phyloP scores from a whole-genome alignment of 352 stramenopile genomes.

The Phytopythium sindhum region DNA sequence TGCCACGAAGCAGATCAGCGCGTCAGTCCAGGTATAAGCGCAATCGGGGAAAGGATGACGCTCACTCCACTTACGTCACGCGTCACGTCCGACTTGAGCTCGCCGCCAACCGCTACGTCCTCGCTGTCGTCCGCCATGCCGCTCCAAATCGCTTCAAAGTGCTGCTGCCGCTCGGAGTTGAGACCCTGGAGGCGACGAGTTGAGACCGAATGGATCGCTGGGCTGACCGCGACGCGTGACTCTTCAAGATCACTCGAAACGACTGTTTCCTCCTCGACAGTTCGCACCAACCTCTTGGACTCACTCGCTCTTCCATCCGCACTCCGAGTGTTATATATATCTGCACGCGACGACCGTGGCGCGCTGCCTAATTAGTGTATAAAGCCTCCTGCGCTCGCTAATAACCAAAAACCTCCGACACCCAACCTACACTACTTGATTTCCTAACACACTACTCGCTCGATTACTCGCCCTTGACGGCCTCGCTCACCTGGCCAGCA shows the following conservation, averaged over 20 bases:
- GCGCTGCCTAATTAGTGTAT: background rate
- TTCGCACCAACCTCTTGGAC: no score
- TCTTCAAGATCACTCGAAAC: slow-evolving; percentile 2
- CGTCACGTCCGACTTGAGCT: slow-evolving; percentile 2
- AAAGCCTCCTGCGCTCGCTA: background rate
- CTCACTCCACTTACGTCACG: background rate
- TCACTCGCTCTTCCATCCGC: no score
- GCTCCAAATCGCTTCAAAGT: background rate
- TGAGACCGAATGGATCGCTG: no score
- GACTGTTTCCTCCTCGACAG: background rate
- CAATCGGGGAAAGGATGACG: background rate
- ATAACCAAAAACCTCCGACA: background rate
- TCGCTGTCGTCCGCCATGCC: slow-evolving; percentile 5
- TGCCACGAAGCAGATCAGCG: slow-evolving; percentile 10
- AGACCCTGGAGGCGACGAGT: no score
- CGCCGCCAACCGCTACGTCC: background rate
- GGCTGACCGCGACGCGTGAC: background rate
- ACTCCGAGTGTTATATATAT: no score
- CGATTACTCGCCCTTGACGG: slow-evolving; percentile 7
- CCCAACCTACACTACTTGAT: slow-evolving; percentile 2
- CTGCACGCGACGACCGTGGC: no score
- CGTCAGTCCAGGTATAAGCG: background rate
- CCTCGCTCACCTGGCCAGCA: background rate
- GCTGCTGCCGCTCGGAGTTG: background rate
- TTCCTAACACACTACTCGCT: background rate